A percentile compares a stretch with the other conserved stretches of the same genome.
phyloP scores from a whole-genome alignment of 2,329 filamentous ascomycete genomes.

The Hymenoscyphus fructigenus region DNA sequence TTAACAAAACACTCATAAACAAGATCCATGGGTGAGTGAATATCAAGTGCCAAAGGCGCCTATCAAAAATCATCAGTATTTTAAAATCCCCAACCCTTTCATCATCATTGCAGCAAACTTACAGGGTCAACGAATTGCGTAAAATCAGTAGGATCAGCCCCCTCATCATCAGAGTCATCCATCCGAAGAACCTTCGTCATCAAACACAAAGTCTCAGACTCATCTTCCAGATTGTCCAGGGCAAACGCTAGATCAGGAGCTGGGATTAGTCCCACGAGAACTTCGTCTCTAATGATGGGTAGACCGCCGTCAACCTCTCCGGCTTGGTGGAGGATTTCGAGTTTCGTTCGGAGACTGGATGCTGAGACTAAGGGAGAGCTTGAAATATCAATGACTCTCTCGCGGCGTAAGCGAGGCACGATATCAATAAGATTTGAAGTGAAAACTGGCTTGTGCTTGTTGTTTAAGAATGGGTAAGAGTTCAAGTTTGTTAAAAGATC shows the following conservation, averaged over 20 bases:
- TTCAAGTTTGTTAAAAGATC: constrained; percentile 97
- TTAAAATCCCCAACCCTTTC: background rate
- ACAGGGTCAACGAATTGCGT: constrained; percentile 88
- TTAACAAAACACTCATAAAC: constrained; percentile 98
- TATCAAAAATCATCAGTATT: background rate
- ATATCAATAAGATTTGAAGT: constrained; percentile 87
- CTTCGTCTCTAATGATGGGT: constrained; percentile 75
- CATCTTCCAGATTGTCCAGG: constrained; percentile 78
- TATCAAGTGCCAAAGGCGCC: constrained; percentile 51
- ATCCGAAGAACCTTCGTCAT: constrained; percentile 70
- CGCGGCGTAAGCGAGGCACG: constrained; percentile 69
- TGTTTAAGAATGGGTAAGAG: constrained; percentile 94
- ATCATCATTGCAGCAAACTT: constrained; percentile 35
- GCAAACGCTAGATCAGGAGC: constrained; percentile 93
- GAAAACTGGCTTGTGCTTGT: constrained; percentile 89
- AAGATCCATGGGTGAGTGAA: constrained; percentile 86
- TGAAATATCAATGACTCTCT: constrained; percentile 86
- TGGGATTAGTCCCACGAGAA: constrained; percentile 87
- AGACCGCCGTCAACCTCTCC: constrained; percentile 92
- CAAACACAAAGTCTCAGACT: constrained; percentile 71
- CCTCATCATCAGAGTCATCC: constrained; percentile 62
- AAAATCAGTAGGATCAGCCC: constrained; percentile 75
- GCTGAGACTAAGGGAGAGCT: constrained; percentile 78
- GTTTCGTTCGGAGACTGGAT: constrained; percentile 71
- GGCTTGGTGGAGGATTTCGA: constrained; percentile 76